phyloP scores from a whole-genome alignment of 805 yeast species.

The Soucietia sequanensis region DNA sequence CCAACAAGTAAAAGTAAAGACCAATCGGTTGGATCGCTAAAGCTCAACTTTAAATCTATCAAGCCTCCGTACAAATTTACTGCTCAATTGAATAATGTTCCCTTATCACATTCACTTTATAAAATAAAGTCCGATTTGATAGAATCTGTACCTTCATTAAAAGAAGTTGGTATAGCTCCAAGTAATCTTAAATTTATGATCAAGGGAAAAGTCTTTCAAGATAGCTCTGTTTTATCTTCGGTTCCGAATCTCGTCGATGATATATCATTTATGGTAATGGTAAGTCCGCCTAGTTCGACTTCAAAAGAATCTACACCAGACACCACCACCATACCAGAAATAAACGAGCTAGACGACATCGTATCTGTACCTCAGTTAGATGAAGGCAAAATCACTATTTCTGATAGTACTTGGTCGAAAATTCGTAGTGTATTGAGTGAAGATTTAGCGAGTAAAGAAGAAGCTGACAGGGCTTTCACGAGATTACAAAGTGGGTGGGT shows the following conservation, averaged over 20 bases:
- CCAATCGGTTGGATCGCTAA: constrained; percentile 4
- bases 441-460: constrained; percentile 29
- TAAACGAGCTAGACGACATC: not conserved
- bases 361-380: not conserved
- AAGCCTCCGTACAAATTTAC: constrained; percentile 67
- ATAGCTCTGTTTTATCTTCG: constrained; percentile 39
- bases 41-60: constrained; percentile 57
- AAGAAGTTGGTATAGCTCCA: constrained; percentile 27
- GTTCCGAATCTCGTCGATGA: constrained; percentile 21
- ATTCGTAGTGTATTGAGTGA: constrained; percentile 33
- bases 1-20: constrained; percentile 18
- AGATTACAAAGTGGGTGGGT: constrained; percentile 12
- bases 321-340: not conserved
- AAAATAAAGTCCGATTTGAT: constrained; percentile 39
- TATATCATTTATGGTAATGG: constrained; percentile 45
- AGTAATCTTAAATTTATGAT: constrained; percentile 50
- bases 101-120: constrained; percentile 29
- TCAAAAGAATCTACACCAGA: constrained; percentile 4
- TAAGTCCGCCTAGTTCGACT: constrained; percentile 26
- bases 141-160: constrained; percentile 22
- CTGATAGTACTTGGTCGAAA: constrained; percentile 42
- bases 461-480: constrained; percentile 16
- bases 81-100: constrained; percentile 20
- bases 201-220: constrained; percentile 63
- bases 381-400: constrained; percentile 3